These are phyloP conservation scores for Emmonsia crescens DNA, from an alignment of 2,329 filamentous ascomycete genomes.

Conservation along the genomic window DNA sequence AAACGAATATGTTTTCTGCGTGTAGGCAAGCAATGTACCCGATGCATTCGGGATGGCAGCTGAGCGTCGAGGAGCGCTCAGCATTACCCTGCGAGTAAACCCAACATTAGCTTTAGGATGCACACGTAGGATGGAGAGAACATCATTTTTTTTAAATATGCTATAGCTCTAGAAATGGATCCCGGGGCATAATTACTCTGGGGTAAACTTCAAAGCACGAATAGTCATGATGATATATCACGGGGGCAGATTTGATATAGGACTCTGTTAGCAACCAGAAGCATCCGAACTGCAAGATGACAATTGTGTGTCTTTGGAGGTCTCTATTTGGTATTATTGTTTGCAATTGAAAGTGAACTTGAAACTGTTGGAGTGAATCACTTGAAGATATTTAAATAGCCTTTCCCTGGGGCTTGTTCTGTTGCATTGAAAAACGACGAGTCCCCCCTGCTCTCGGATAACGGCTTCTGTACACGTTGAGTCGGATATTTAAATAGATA, in stretches of 20 bases:
- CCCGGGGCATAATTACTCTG: conserved; percentile 24
- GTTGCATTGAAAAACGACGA: no score
- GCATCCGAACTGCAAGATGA: no score
- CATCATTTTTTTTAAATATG: background rate
- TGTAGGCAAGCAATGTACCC: conserved; percentile 39
- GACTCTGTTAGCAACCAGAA: no score
- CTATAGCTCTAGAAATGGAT: background rate
- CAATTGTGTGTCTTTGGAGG: background rate
- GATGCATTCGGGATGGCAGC: conserved; percentile 35
- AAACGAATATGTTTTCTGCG: conserved; percentile 41
- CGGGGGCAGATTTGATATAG: background rate
- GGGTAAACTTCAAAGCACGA: conserved; percentile 32
- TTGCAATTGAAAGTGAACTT: background rate
- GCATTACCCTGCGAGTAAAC: conserved; percentile 29
- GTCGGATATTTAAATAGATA: no score
- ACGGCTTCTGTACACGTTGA: no score
- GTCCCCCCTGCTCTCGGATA: no score
- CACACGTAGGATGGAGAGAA: background rate
- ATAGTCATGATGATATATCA: conserved; percentile 26
- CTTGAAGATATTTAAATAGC: no score
- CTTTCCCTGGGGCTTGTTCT: no score
- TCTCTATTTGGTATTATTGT: background rate
- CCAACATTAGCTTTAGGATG: background rate
- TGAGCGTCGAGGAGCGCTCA: conserved; percentile 38
- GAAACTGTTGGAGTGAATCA: background rate